Base-by-base conservation (phyloP, 208 protist genomes). In the Novymonas esmeraldas region DNA sequence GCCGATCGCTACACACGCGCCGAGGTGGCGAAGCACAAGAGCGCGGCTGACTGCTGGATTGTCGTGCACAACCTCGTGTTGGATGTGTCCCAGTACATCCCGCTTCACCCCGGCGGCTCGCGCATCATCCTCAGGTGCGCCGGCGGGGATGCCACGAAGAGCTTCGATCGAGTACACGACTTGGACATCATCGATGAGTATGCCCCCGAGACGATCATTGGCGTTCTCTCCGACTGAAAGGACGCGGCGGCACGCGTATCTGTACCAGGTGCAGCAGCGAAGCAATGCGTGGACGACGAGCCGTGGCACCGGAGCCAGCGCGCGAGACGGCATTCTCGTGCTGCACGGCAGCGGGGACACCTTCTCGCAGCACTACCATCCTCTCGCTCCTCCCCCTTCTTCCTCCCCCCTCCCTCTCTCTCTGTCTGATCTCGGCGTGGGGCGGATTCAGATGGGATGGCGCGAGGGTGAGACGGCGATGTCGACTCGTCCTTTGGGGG, bases 1-100 rank as follows among this genome's bases (percentile, higher is more conserved):
- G 24, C 51, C 1, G 16, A 57, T 3, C 79, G 73, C 62, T 76
- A 73, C 66, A 78, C 79, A 20, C 56, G 57, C 24, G 81, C 73
- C 13, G 84, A 91, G 66, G 73, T 90, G 57, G 73, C 74, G 26
- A 92, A 87, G 73, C 86, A 90, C 78, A 89, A 88, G 56, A 87
- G 44, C 36, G 62, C 63, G 55, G 66, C 73, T 46, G 79, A 89
- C 59, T 87, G 74, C 34, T 73, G 86, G 54, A 58, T 58, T 56
- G 69, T 85, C 50, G 72, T 84, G 3, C 74, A 52, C 26, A 39
- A 73, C 54, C 63, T 79, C 41, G 89, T 94, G 66, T 74, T 88
- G 50, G 60, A 91, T 46, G 51, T 88, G 20, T 79, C 82, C 14
- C 31, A 57, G 56, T 91, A 87, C 61, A 54, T 87, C 26, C 70